Conservation (phyloP, 192 early-diverging fungal species). For the Entomortierella beljakovae region DNA sequence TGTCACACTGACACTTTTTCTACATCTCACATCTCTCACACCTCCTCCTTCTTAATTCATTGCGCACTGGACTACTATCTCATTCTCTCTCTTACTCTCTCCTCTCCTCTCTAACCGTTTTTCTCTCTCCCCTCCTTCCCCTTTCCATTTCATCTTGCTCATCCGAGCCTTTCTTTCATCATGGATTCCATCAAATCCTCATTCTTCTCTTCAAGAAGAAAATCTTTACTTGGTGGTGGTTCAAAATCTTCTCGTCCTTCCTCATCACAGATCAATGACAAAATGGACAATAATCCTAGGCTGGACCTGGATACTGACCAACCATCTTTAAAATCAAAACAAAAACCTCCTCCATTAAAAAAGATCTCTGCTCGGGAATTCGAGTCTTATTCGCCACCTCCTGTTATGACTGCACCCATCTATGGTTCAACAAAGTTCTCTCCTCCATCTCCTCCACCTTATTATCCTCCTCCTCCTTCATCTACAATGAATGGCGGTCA, state of each 20-base stretch:
- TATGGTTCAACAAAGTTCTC: slow-evolving; percentile 39
- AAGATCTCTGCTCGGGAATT: slow-evolving; percentile 50
- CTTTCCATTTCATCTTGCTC: neutral
- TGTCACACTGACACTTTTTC: too few species aligned
- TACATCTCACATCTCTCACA: neutral
- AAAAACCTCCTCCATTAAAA: slow-evolving; percentile 31
- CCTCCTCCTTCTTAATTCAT: neutral
- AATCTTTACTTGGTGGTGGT: slow-evolving; percentile 28
- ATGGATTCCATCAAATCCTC: slow-evolving; percentile 42
- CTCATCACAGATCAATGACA: slow-evolving; percentile 6
- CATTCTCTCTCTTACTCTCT: neutral
- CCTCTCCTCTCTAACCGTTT: neutral
- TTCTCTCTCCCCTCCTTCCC: neutral
- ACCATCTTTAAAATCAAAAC: slow-evolving; percentile 11
- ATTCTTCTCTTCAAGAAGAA: slow-evolving; percentile 40
- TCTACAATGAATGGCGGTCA: too few species aligned
- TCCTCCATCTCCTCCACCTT: slow-evolving; percentile 27
- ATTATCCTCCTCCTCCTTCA: slow-evolving; percentile 1
- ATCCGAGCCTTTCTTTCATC: neutral
- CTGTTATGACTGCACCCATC: slow-evolving; percentile 45
- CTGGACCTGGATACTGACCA: slow-evolving; percentile 34
- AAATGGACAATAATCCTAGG: slow-evolving; percentile 19
- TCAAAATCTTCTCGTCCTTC: too few species aligned
- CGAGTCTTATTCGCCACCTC: slow-evolving; percentile 41
- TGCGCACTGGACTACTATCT: neutral